These are phyloP conservation scores for Microsporum ferrugineum DNA, from an alignment of 2,329 filamentous ascomycete genomes.

Conservation along the genomic window DNA sequence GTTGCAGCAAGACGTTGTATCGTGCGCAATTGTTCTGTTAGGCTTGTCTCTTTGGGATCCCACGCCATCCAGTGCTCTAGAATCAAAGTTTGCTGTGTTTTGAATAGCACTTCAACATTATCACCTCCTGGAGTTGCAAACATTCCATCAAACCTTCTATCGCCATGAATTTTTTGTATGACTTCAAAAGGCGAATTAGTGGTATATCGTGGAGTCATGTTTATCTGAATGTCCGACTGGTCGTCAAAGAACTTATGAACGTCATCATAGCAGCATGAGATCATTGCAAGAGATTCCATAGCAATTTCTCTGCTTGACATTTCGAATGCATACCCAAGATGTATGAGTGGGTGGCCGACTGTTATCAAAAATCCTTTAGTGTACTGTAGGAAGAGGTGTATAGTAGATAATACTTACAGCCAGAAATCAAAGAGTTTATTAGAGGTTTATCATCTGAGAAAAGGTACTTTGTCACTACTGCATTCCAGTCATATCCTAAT, in stretches of 20 bases:
- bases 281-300: conserved; percentile 73
- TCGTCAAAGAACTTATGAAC: conserved; percentile 59
- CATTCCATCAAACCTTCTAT: conserved; percentile 58
- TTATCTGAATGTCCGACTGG: conserved; percentile 47
- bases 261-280: conserved; percentile 47
- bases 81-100: conserved; percentile 55
- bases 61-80: conserved; percentile 89
- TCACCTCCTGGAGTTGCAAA: conserved; percentile 48
- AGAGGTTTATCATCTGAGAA: conserved; percentile 58
- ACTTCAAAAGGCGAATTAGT: conserved; percentile 58
- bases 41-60: conserved; percentile 29
- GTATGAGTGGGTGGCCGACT: conserved; percentile 89
- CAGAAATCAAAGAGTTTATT: conserved; percentile 66
- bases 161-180: conserved; percentile 55
- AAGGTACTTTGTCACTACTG: conserved; percentile 63
- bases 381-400: not conserved
- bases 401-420: conserved; percentile 47
- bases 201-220: conserved; percentile 44
- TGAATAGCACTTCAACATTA: conserved; percentile 58
- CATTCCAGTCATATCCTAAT: conserved; percentile 73
- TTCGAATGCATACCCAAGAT: conserved; percentile 88
- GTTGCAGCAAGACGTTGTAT: conserved; percentile 47
- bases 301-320: conserved; percentile 72
- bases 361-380: not conserved
- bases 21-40: conserved; percentile 58